These are phyloP conservation scores for Leavenworthia alabamica DNA, from an alignment of 345 rosid species.

Conservation along the genomic window DNA sequence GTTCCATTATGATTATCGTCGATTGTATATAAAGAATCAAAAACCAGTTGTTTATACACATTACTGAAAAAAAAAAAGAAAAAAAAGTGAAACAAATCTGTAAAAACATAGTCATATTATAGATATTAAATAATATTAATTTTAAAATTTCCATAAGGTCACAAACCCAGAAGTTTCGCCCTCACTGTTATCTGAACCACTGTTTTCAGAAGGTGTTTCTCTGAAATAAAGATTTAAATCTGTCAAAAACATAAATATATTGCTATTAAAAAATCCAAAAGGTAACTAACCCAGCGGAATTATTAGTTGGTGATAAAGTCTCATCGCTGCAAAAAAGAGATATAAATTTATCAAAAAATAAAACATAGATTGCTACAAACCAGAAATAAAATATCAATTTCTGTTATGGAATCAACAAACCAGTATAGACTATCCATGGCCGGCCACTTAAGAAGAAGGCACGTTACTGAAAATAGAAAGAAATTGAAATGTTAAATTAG, in stretches of 20 bases:
- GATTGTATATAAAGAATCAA: constrained; percentile 41
- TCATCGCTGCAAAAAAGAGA: not conserved
- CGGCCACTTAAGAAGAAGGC: not conserved
- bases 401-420: not conserved
- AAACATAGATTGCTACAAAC: not conserved
- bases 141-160: not conserved
- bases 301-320: no score
- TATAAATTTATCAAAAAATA: not conserved
- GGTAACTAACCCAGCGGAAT: no score
- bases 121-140: not conserved
- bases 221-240: not conserved
- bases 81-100: not conserved
- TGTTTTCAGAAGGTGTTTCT: not conserved
- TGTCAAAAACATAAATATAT: not conserved
- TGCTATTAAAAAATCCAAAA: no score
- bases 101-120: not conserved
- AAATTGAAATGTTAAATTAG: not conserved
- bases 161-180: not conserved
- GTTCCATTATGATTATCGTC: constrained; percentile 32
- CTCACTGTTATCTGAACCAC: no score
- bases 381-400: not conserved
- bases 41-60: constrained; percentile 26
- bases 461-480: not conserved
- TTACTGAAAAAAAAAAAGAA: not conserved
- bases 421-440: not conserved